Evolutionary conservation across 768 basidiomycete species (phyloP).

Genomic region (Clitopilus passeckerianus): DNA sequence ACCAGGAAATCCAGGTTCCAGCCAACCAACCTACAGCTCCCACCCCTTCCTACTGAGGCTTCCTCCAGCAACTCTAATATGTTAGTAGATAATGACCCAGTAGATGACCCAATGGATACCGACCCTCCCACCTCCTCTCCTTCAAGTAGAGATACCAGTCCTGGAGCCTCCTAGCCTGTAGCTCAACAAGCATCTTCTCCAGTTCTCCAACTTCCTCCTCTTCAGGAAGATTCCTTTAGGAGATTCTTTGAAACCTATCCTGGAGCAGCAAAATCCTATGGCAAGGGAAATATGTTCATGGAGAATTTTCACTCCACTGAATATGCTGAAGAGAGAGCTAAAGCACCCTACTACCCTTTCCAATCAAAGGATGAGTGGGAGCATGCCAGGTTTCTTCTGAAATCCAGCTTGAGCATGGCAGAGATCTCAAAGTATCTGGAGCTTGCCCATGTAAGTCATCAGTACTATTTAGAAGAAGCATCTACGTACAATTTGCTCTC

Average conservation of each 20-base stretch:
- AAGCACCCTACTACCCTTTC: conserved; percentile 27
- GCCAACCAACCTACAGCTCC: background rate
- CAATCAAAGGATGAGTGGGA: conserved; percentile 24
- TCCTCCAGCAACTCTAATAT: no score
- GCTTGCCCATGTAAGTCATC: conserved; percentile 17
- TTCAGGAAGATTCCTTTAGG: background rate
- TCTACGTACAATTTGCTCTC: background rate
- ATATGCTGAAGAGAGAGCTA: conserved; percentile 10
- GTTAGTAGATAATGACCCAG: no score
- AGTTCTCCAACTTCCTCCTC: no score
- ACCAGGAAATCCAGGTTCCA: background rate
- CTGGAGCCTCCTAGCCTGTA: no score
- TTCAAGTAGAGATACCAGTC: no score
- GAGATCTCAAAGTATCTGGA: conserved; percentile 20
- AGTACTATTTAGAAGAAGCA: background rate
- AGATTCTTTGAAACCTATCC: background rate
- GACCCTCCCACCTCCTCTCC: no score
- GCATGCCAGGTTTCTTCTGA: conserved; percentile 20
- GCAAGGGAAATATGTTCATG: conserved; percentile 15
- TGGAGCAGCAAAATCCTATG: background rate
- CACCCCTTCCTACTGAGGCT: background rate
- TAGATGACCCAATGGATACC: no score
- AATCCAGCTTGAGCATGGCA: conserved; percentile 21
- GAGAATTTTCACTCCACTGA: conserved; percentile 19
- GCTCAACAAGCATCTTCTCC: no score